These are phyloP conservation scores for Picochlorum sp. DNA, from an alignment of 139 green algal genomes.

Conservation along the genomic window DNA sequence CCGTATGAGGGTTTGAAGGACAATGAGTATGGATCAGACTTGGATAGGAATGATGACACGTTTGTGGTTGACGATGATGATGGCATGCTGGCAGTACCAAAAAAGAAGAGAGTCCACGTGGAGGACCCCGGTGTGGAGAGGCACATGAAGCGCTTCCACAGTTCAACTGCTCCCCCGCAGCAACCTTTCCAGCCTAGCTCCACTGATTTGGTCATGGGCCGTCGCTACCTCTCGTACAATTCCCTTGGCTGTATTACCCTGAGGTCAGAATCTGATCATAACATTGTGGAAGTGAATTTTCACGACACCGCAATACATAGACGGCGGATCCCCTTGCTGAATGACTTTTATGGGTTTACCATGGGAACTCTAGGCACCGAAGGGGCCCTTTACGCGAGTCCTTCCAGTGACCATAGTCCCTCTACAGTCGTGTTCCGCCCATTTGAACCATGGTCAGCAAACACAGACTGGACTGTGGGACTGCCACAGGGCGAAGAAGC, in stretches of 20 bases:
- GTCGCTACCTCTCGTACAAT: conserved; percentile 69
- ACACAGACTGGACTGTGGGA: conserved; percentile 62
- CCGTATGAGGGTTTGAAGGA: neutral
- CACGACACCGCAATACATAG: conserved; percentile 60
- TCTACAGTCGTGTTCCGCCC: conserved; percentile 57
- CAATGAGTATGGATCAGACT: neutral
- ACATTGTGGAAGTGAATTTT: conserved; percentile 64
- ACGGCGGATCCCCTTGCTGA: conserved; percentile 63
- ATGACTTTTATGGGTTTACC: conserved; percentile 73
- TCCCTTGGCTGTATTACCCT: conserved; percentile 50
- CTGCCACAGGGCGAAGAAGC: conserved; percentile 64
- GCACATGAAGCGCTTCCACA: neutral
- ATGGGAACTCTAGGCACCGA: conserved; percentile 51
- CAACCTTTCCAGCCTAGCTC: conserved; percentile 58
- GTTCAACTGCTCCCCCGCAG: conserved; percentile 29
- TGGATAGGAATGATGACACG: conserved; percentile 14
- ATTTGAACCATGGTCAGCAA: conserved; percentile 67
- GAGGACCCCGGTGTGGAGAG: neutral
- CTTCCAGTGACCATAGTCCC: conserved; percentile 12
- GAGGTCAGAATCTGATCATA: conserved; percentile 42
- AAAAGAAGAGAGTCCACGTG: neutral
- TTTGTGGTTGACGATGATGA: conserved; percentile 11
- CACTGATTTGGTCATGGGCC: conserved; percentile 23
- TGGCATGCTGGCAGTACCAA: neutral
- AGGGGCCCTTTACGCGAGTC: conserved; percentile 54